Evolutionary conservation across 2,329 filamentous ascomycete genomes (phyloP), one percentile per base, ranked within the genome.

Genomic region (Neonectria faginata): DNA sequence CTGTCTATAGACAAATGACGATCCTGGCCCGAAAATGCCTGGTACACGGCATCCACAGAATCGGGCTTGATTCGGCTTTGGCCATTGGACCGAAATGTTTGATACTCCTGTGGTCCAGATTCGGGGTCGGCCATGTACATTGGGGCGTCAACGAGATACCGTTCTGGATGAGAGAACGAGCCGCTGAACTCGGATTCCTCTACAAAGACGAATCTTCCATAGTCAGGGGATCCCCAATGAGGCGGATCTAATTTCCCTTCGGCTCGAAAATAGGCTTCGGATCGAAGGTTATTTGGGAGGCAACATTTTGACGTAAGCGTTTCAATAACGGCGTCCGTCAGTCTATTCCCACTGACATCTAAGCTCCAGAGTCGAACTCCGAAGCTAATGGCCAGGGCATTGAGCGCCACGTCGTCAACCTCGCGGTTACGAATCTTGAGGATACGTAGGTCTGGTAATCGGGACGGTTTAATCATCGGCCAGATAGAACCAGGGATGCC

Each of bases 311-410:
- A 47, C 6, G 74, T 64, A 4, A 79, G 45, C 3, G 31, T 48
- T 8, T 78, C 71, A 11, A 88, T 69, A 3, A 77, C 68, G 2
- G 41, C 68, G 68, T 89, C 86, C 0, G 81, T 83, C 10, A 90
- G 71, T 11, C 78, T 80, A 67, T 90, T 90, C 6, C 80, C 57
- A 41, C 80, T 78, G 0, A 89, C 54, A 65, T 90, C 86, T 5
- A 89, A 71, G 68, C 87, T 88, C 87, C 87, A 89, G 11, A 89
- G 73, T 29, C 79, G 82, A 11, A 5, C 73, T 66, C 62, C 72
- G 67, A 71, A 85, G 69, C 44, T 82, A 66, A 3, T 73, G 45
- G 66, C 44, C 0, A 75, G 60, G 2, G 79, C 75, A 2, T 77
- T 74, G 3, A 78, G 61, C 2, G 65, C 67, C 1, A 60, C 58